Base-by-base conservation (phyloP, 176 grass and related monocot genomes). In the Elymus sibiricus region DNA sequence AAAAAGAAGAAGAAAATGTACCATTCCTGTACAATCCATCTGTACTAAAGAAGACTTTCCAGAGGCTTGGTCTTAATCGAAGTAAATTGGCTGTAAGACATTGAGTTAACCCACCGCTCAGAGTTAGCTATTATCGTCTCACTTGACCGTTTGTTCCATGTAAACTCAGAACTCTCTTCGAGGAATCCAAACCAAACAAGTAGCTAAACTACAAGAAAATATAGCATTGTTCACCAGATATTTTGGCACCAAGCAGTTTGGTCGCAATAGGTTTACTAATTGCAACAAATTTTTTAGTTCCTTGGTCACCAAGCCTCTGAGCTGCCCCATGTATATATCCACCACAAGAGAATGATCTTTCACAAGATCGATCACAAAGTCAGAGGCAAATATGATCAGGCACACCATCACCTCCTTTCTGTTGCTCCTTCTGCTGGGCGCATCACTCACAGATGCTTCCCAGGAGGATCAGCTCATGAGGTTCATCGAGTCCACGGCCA, bases 401-500 rank as follows among this genome's bases (percentile, higher is more conserved):
- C 19, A 42, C 19, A 56, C 43, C 3, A 65, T 62, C 5, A 7
- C 22, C 3, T 47, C 31, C 26, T 66, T 76, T 28, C 16, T 79
- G 4, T 39, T 80, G 11, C 8, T 79, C 76, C 8, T 84, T 9
- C 47, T 73, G 5, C 10, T 91, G 5, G 59, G 43, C 11, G 6
- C 66, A 29, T 61, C 81, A 64, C 14, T 32, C 53, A 34, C 59
- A 38, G 3, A 68, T 89, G 86, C 77, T 14, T 28, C 77, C 3
- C 82, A 89, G 26, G 68, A 85, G 82, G 87, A 46, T 28, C 85
- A 35, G 27, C 85, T 67, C 37, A 69, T 0, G 2, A 90, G 64
- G 55, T 83, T 83, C 64, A 7, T 90, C 17, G 10, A 49, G 29
- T 64, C 89, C 24, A 87, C 29, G 55, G 74, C 80, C 28, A 34